phyloP scores from a whole-genome alignment of 768 basidiomycete species.

The Lenzites betulinus region DNA sequence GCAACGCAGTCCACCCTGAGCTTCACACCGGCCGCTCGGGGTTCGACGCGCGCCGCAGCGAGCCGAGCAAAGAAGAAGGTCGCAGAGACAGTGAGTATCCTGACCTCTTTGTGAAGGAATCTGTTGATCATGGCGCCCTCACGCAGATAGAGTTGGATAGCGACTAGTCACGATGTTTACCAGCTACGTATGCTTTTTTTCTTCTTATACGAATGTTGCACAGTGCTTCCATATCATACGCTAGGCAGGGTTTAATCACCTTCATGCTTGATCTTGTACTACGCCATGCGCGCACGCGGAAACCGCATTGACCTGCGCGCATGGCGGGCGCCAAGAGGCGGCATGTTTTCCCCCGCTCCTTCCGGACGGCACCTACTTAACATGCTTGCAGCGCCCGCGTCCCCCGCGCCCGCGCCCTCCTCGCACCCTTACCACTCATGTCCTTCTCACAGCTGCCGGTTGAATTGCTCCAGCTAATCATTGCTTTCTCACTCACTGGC shows the following conservation, averaged over 20 bases:
- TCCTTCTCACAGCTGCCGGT: slow-evolving; percentile 23
- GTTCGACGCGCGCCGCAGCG: slow-evolving; percentile 67
- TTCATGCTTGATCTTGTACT: too few relatives aligned
- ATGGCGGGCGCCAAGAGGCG: not conserved
- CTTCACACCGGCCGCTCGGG: slow-evolving; percentile 60
- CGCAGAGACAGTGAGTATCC: slow-evolving; percentile 41
- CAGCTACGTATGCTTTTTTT: too few relatives aligned
- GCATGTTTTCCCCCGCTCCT: slow-evolving; percentile 7
- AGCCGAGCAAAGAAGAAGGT: slow-evolving; percentile 66
- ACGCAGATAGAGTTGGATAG: slow-evolving; percentile 27
- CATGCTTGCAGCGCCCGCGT: not conserved
- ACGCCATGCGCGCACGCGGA: not conserved
- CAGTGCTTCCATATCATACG: not conserved
- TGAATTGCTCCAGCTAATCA: slow-evolving; percentile 27
- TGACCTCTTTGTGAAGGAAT: not conserved
- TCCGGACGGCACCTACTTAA: not conserved
- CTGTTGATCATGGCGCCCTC: not conserved
- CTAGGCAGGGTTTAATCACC: not conserved
- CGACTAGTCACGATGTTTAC: too few relatives aligned
- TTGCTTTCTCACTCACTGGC: slow-evolving; percentile 20
- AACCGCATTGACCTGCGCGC: not conserved
- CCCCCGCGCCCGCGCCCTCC: not conserved
- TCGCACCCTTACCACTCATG: slow-evolving; percentile 9
- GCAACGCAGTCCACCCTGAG: slow-evolving; percentile 58
- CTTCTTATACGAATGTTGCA: too few relatives aligned